A percentile compares a stretch with the other conserved stretches of the same genome.
phyloP scores from a whole-genome alignment of 768 basidiomycete species.

The Serendipita indica region DNA sequence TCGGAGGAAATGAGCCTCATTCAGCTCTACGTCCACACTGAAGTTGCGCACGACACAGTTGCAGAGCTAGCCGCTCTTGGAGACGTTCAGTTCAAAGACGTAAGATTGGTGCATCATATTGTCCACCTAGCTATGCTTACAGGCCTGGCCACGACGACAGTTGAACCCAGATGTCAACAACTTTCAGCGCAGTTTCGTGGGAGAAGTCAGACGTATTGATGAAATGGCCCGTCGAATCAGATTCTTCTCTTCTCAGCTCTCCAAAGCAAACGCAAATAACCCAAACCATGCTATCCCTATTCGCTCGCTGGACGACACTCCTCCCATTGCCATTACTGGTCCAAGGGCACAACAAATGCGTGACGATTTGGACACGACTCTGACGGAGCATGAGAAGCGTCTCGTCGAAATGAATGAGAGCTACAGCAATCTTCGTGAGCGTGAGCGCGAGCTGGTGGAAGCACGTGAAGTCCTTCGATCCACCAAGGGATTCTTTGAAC shows the following conservation, averaged over 20 bases:
- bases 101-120: too few relatives aligned
- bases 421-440: constrained; percentile 76
- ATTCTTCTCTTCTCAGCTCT: constrained; percentile 76
- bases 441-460: constrained; percentile 76
- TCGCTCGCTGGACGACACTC: constrained; percentile 73
- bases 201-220: constrained; percentile 86
- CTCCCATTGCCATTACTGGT: constrained; percentile 75
- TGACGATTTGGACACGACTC: constrained; percentile 80
- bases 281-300: constrained; percentile 37
- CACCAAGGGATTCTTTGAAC: constrained; percentile 92
- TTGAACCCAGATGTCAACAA: constrained; percentile 90
- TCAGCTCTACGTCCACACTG: constrained; percentile 91
- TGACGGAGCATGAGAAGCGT: constrained; percentile 74
- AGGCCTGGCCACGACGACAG: constrained; percentile 27
- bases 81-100: constrained; percentile 95
- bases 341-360: constrained; percentile 86
- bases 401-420: constrained; percentile 83
- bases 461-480: constrained; percentile 88
- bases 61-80: constrained; percentile 91
- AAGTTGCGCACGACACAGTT: constrained; percentile 95
- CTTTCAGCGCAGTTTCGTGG: constrained; percentile 96
- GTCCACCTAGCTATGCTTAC: constrained; percentile 11
- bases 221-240: constrained; percentile 92
- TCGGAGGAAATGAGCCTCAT: constrained; percentile 98
- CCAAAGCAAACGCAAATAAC: constrained; percentile 59